Evolutionary conservation across 2,329 filamentous ascomycete species (phyloP).

Genomic region (Apiospora malaysiana): DNA sequence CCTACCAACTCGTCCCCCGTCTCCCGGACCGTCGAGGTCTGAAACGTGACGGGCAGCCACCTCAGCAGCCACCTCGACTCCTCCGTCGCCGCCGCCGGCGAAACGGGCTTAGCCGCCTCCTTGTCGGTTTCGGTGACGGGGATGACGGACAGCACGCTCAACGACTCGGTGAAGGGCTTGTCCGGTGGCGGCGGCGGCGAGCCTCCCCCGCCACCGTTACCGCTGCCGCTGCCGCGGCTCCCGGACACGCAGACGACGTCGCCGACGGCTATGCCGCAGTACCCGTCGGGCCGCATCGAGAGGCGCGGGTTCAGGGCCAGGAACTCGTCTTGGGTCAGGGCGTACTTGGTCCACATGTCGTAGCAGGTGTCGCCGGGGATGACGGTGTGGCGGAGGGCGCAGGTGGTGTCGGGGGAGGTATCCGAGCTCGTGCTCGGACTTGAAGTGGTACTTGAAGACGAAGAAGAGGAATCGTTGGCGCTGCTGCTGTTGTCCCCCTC

Average conservation of each 20-base stretch:
- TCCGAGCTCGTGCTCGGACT: not conserved
- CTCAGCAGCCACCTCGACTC: not conserved
- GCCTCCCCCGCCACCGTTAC: not conserved
- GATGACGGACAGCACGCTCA: not conserved
- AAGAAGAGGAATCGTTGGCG: not conserved
- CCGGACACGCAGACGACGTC: not conserved
- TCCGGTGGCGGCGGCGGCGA: not conserved
- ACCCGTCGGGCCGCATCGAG: not conserved
- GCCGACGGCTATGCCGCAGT: not conserved
- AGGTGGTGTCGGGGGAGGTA: not conserved
- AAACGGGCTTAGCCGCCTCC: not conserved
- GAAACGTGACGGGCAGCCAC: constrained; percentile 7
- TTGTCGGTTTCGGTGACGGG: not conserved
- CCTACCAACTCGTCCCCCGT: not conserved
- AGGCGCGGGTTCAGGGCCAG: not conserved
- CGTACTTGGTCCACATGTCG: not conserved
- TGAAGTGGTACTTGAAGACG: not conserved
- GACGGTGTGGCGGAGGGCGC: not conserved
- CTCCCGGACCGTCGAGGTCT: not conserved
- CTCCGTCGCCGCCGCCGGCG: not conserved
- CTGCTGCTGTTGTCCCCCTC: not conserved
- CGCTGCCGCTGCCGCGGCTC: not conserved
- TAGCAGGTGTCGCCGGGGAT: not conserved
- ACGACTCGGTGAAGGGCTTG: too few relatives aligned
- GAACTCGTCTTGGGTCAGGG: not conserved